Base-by-base conservation (phyloP, 306 rosid genomes). In the Dalbergia oliveri region DNA sequence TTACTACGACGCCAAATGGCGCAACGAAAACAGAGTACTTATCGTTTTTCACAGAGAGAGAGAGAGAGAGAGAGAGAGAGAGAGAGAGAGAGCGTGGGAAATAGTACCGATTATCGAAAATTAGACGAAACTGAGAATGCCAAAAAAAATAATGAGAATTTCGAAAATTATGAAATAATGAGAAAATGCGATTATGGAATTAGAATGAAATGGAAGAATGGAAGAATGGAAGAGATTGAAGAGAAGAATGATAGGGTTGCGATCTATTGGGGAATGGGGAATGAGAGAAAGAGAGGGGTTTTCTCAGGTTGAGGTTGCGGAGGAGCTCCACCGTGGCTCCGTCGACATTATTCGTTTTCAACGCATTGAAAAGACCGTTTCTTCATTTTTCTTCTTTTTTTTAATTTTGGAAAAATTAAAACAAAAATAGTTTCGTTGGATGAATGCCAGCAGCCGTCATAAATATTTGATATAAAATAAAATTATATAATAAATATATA, bases 281-380 rank as follows among this genome's bases (percentile, higher is more conserved):
- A 11, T 31, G 66, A 47, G 18, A 54, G 66, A 47, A 15, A 54
- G 10, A 19, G 26, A 16, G 11, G 35, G 18, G 35, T 19, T 6
- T n/a, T 54, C 26, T 5, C 33, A 3, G 18, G 54, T 68, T 72
- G 60, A 66, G 51, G 75, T 68, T 39, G 66, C 57, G 69, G 82
- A 78, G 83, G 79, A 86, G 86, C 87, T 83, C 81, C 88, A 34
- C 81, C 43, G 44, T 61, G 76, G 49, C 67, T 78, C 72, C 85
- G 62, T 72, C 85, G 76, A 74, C 88, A 81, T 82, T 79, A 50
- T 16, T 54, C 60, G 26, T 21, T 16, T 6, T 54, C 26, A 16
- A 54, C 6, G 43, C 1, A 35, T 66, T 4, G 58, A 64, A 67
- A 57, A 61, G 63, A 83, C 87, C 84, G 86, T 81, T 86, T 90